Percentiles rank a stretch among this genome's conserved stretches.
Evolutionary conservation across 2,329 filamentous ascomycete genomes (phyloP).

Genomic region (Ceratocystis eucalypticola): DNA sequence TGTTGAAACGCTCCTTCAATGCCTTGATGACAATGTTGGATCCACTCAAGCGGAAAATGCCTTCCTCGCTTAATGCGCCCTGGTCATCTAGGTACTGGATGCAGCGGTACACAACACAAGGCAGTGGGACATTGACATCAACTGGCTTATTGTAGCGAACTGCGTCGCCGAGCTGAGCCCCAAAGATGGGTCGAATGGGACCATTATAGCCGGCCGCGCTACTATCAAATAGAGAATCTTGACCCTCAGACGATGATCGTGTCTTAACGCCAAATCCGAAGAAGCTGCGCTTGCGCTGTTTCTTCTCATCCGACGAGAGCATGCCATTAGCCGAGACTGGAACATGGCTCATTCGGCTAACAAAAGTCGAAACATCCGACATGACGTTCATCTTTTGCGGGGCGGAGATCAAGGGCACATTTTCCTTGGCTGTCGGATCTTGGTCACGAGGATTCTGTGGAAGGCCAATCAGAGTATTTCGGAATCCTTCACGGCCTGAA

Average conservation of each 20-base stretch:
- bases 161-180: conserved; percentile 71
- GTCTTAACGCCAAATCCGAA: conserved; percentile 53
- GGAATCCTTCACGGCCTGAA: conserved; percentile 27
- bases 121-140: conserved; percentile 62
- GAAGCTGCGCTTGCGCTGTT: conserved; percentile 65
- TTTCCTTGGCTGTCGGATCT: conserved; percentile 27
- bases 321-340: conserved; percentile 2
- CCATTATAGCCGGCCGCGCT: conserved; percentile 37
- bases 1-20: conserved; percentile 85
- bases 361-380: conserved; percentile 70
- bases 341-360: conserved; percentile 46
- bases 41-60: conserved; percentile 93
- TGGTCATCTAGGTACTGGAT: conserved; percentile 83
- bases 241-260: conserved; percentile 44
- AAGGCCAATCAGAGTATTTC: conserved; percentile 28
- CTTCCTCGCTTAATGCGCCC: conserved; percentile 73
- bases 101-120: conserved; percentile 87
- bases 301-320: conserved; percentile 54
- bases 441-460: conserved; percentile 25
- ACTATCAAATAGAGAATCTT: conserved; percentile 40
- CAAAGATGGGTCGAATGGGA: conserved; percentile 62
- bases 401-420: conserved; percentile 50
- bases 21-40: conserved; percentile 89
- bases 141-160: conserved; percentile 64
- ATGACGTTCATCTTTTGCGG: conserved; percentile 78